Percentiles rank a stretch among this genome's conserved stretches.
phyloP scores from a whole-genome alignment of 2,329 filamentous ascomycete species.

The Amauroascus verrucosus region DNA sequence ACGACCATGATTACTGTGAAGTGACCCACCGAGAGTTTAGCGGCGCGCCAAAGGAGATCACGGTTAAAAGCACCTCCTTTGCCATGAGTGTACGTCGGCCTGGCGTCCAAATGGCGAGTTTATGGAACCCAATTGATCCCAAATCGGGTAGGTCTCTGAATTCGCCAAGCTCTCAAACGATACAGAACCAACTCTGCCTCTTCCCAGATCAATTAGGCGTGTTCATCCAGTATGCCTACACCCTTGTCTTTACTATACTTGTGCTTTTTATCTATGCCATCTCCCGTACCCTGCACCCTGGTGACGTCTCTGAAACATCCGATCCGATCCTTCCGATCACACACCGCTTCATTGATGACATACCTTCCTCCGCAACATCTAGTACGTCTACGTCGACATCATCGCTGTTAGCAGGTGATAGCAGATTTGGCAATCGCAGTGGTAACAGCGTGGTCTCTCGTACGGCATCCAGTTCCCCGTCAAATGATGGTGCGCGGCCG shows the following conservation, averaged over 20 bases:
- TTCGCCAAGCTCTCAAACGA: slow-evolving; percentile 41
- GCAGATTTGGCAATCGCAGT: slow-evolving; percentile 11
- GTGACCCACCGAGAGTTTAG: slow-evolving; percentile 64
- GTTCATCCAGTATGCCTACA: slow-evolving; percentile 64
- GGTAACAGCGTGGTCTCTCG: slow-evolving; percentile 9
- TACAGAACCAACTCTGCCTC: slow-evolving; percentile 84
- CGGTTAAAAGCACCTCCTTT: slow-evolving; percentile 90
- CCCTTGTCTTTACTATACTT: slow-evolving; percentile 47
- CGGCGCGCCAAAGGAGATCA: slow-evolving; percentile 63
- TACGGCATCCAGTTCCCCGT: slow-evolving; percentile 7
- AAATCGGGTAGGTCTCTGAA: slow-evolving; percentile 27
- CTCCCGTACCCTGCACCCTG: slow-evolving; percentile 22
- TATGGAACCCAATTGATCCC: slow-evolving; percentile 80
- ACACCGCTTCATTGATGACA: slow-evolving; percentile 18
- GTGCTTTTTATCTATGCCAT: slow-evolving; percentile 39
- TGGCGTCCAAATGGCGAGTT: slow-evolving; percentile 75
- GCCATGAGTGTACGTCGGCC: slow-evolving; percentile 88
- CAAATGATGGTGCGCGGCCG: slow-evolving; percentile 3
- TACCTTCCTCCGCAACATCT: slow-evolving; percentile 23
- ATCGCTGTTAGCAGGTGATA: slow-evolving; percentile 12
- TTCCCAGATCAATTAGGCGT: slow-evolving; percentile 79
- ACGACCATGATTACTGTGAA: slow-evolving; percentile 97
- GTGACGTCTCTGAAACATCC: slow-evolving; percentile 14
- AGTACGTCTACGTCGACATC: slow-evolving; percentile 20
- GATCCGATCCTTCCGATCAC: slow-evolving; percentile 24